phyloP scores from a whole-genome alignment of 371 early-diverging fungal genomes.

The Mortierella sp. region DNA sequence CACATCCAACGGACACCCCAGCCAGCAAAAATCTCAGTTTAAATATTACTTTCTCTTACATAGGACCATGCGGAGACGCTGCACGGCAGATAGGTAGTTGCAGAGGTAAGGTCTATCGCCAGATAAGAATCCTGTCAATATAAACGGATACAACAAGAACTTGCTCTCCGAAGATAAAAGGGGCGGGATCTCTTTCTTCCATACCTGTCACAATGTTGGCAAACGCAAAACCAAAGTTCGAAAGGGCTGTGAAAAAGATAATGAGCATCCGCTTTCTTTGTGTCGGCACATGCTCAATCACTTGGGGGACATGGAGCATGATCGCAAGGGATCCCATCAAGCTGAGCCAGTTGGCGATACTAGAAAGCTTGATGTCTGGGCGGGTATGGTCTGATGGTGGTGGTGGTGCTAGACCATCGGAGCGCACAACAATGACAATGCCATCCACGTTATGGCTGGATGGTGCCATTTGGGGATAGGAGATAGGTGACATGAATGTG shows the following conservation, averaged over 20 bases:
- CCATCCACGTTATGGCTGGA: no score
- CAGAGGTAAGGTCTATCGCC: constrained; percentile 16
- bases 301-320: constrained; percentile 26
- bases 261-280: constrained; percentile 42
- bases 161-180: background rate
- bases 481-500: no score
- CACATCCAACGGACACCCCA: no score
- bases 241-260: constrained; percentile 37
- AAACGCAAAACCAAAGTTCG: constrained; percentile 41
- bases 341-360: constrained; percentile 38
- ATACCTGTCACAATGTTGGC: constrained; percentile 40
- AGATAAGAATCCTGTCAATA: no score
- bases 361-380: background rate
- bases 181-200: background rate
- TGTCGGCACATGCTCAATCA: constrained; percentile 22
- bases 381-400: background rate
- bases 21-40: no score
- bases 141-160: no score
- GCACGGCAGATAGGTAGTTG: constrained; percentile 9
- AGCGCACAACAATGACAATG: no score
- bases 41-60: constrained; percentile 41
- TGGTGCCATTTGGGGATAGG: no score
- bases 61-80: constrained; percentile 50
- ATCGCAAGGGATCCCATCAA: constrained; percentile 31
- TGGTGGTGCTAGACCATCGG: background rate